These are phyloP conservation scores for Cyclocybe cylindracea DNA, from an alignment of 768 basidiomycete genomes.

Conservation along the genomic window DNA sequence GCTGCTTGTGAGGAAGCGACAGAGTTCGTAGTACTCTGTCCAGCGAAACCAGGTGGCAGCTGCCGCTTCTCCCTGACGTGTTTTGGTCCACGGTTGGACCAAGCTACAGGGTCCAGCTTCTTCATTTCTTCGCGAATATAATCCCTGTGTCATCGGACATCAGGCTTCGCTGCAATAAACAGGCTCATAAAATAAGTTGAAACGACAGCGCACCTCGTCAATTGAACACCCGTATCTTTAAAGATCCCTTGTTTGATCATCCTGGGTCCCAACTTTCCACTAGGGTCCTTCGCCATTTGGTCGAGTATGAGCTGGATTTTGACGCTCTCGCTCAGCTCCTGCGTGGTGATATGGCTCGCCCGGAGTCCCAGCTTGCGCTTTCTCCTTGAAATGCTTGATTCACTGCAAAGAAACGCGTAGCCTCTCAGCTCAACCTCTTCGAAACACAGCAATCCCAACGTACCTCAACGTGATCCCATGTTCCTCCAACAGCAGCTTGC, in stretches of 20 bases:
- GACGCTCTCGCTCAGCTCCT: constrained; percentile 21
- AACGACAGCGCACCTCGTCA: constrained; percentile 20
- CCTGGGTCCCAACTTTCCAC: constrained; percentile 24
- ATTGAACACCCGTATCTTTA: constrained; percentile 30
- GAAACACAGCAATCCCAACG: constrained; percentile 1
- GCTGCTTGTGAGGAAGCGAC: background rate
- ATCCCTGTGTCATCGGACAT: constrained; percentile 2
- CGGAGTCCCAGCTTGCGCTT: constrained; percentile 26
- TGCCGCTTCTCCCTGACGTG: constrained; percentile 7
- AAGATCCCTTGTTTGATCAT: constrained; percentile 30
- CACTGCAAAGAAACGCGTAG: constrained; percentile 13
- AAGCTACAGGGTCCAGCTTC: constrained; percentile 10
- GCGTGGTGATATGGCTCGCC: constrained; percentile 30
- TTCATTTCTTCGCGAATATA: constrained; percentile 16
- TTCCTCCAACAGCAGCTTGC: constrained; percentile 23
- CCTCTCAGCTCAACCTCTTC: background rate
- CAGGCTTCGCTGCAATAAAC: background rate
- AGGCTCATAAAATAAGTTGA: background rate
- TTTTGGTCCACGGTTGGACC: constrained; percentile 9
- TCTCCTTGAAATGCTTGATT: constrained; percentile 28
- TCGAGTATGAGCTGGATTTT: constrained; percentile 34
- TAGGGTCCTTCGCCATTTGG: constrained; percentile 34
- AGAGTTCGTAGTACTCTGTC: background rate
- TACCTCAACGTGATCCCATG: constrained; percentile 30
- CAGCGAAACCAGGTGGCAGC: background rate